Conservation (phyloP, 257 asterid genomes). For the Solanum commersonii region DNA sequence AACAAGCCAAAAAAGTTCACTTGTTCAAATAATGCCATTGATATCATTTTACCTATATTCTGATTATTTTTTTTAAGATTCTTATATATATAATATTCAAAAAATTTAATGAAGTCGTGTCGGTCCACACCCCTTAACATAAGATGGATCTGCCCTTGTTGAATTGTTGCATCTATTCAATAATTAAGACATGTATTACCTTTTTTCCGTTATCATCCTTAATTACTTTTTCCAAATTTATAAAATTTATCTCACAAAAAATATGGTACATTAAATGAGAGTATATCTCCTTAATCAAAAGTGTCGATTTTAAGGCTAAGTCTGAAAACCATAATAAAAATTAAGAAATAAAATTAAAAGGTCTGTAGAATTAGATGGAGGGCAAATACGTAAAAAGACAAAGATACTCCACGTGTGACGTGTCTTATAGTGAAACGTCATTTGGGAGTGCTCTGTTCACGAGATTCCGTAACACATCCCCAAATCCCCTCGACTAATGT, state of each 20-base stretch:
- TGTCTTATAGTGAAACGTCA: conserved; percentile 1
- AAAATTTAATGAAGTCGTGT: too few species aligned
- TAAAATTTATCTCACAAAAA: too few species aligned
- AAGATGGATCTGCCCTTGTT: too few species aligned
- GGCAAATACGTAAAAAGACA: neutral
- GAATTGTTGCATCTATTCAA: neutral
- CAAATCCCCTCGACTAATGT: neutral
- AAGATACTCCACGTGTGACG: conserved; percentile 6
- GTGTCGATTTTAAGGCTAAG: neutral
- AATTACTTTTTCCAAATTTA: neutral
- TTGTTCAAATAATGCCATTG: neutral
- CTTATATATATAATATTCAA: too few species aligned
- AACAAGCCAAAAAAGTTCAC: neutral
- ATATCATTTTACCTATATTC: too few species aligned
- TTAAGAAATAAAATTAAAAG: too few species aligned
- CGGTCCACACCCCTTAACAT: too few species aligned
- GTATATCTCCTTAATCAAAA: too few species aligned
- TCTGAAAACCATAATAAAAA: neutral
- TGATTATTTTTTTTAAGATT: too few species aligned
- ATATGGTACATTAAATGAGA: neutral
- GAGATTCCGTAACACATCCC: conserved; percentile 10
- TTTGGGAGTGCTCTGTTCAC: conserved; percentile 7
- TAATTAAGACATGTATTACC: neutral
- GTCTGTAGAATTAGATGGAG: neutral
- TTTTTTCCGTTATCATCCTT: neutral